These are phyloP conservation scores for Kluyveromyces sp. DNA, from an alignment of 1,139 yeast species.

Conservation along the genomic window DNA sequence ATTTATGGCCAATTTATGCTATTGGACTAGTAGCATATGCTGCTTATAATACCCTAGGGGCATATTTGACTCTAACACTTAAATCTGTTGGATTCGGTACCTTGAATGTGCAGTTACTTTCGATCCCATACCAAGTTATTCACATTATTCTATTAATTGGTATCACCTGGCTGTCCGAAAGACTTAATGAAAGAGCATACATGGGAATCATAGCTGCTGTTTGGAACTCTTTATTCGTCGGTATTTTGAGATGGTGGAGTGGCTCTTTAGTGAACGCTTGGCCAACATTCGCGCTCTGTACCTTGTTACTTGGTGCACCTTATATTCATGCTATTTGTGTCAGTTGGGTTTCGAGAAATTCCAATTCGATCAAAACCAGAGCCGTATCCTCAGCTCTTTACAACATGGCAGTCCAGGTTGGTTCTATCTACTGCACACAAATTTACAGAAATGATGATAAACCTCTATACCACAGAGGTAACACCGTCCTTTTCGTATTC, in stretches of 20 bases:
- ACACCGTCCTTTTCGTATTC: constrained; percentile 37
- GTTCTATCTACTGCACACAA: constrained; percentile 32
- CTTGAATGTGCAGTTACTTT: constrained; percentile 39
- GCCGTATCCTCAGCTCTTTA: constrained; percentile 54
- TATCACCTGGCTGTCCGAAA: constrained; percentile 38
- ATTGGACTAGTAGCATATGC: constrained; percentile 42
- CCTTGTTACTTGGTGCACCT: constrained; percentile 38
- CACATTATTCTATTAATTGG: constrained; percentile 35
- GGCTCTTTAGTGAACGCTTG: constrained; percentile 40
- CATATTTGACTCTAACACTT: constrained; percentile 39
- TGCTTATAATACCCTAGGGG: constrained; percentile 33
- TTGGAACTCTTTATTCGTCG: constrained; percentile 37
- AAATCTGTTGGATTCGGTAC: constrained; percentile 40
- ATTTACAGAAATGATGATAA: constrained; percentile 46
- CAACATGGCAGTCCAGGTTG: constrained; percentile 55
- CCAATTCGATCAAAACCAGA: constrained; percentile 51
- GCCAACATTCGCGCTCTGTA: constrained; percentile 43
- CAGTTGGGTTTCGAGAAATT: constrained; percentile 53
- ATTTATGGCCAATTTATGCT: constrained; percentile 50
- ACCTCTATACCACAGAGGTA: constrained; percentile 53
- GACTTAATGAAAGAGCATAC: constrained; percentile 33
- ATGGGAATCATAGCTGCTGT: constrained; percentile 33
- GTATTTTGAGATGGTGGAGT: constrained; percentile 42
- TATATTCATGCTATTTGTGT: constrained; percentile 47
- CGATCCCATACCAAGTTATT: constrained; percentile 41